Evolutionary conservation across 225 moss, liverwort and hornwort genomes (phyloP).

Genomic region (Climacium dendroides): DNA sequence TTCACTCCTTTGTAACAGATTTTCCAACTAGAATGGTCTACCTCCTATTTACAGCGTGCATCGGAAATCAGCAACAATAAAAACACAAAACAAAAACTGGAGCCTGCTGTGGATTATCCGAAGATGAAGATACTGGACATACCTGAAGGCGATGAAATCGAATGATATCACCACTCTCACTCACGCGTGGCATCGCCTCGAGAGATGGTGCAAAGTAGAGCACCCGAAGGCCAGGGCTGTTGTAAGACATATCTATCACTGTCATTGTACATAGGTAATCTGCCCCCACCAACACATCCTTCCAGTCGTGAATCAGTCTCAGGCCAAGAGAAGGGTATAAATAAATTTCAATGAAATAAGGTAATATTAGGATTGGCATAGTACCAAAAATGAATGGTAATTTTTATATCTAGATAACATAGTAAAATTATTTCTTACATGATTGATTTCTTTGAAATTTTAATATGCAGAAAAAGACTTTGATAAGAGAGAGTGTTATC

Average conservation of each 20-base stretch:
- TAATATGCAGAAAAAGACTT: not conserved
- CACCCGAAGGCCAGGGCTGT: slow-evolving; percentile 26
- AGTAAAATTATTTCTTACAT: not conserved
- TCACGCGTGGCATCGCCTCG: slow-evolving; percentile 42
- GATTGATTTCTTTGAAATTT: not conserved
- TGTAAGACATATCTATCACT: slow-evolving; percentile 27
- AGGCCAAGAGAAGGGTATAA: not conserved
- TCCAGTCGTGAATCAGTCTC: not conserved
- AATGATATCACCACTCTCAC: slow-evolving; percentile 65
- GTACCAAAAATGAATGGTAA: not conserved
- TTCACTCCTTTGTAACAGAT: not conserved
- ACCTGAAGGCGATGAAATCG: slow-evolving; percentile 80
- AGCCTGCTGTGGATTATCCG: not conserved
- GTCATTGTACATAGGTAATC: slow-evolving; percentile 50
- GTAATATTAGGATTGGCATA: not conserved
- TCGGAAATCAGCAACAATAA: not conserved
- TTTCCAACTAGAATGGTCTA: not conserved
- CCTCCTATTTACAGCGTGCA: not conserved
- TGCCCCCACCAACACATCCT: slow-evolving; percentile 5
- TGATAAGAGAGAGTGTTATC: not conserved
- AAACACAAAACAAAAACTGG: not conserved
- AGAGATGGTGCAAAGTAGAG: slow-evolving; percentile 39
- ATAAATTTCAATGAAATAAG: not conserved
- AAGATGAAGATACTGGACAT: not conserved
- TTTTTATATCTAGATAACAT: not conserved